Percentiles rank a stretch among this genome's conserved stretches.
Evolutionary conservation across 441 rosid genomes (phyloP).

Genomic region (Pelargonium citronellum): DNA sequence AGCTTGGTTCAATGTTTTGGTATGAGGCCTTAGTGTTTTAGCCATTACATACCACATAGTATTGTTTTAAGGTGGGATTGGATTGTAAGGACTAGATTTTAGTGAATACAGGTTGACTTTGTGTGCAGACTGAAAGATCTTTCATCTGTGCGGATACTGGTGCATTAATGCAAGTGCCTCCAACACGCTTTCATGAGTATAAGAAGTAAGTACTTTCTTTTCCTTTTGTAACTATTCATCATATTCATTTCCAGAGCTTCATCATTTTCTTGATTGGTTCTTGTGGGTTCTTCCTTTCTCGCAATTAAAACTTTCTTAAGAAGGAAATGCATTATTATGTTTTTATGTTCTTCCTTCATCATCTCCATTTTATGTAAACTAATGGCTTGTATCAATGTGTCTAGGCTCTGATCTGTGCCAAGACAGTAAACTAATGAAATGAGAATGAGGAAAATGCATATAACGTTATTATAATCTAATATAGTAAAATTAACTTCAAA

Average conservation of each 20-base stretch:
- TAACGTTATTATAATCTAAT: no score
- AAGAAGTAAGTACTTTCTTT: conserved; percentile 42
- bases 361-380: no score
- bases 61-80: neutral
- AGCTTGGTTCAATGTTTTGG: conserved; percentile 7
- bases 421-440: neutral
- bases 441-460: neutral
- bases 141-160: conserved; percentile 92
- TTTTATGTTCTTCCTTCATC: no score
- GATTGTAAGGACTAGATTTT: conserved; percentile 4
- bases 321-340: no score
- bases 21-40: neutral
- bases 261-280: neutral
- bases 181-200: conserved; percentile 55
- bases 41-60: neutral
- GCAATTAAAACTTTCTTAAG: neutral
- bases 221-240: neutral
- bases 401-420: neutral
- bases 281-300: neutral
- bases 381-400: neutral
- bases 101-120: conserved; percentile 13
- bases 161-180: conserved; percentile 61
- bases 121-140: conserved; percentile 78
- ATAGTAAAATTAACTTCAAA: neutral
- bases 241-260: neutral